phyloP scores from a whole-genome alignment of 2,329 filamentous ascomycete species.

The Harringtonia lauricola region DNA sequence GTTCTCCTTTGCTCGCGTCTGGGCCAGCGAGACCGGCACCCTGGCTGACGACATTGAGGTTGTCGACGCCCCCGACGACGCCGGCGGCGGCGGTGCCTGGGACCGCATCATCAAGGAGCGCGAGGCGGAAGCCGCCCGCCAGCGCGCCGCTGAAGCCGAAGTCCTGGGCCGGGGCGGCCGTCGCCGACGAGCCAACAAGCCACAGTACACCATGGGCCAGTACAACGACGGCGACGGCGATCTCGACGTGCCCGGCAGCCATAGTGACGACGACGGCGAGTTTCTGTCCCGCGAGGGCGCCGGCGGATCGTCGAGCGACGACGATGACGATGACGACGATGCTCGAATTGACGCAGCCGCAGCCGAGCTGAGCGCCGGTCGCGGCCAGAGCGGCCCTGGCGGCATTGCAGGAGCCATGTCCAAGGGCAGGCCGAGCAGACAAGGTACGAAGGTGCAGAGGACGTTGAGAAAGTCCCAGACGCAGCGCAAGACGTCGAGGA shows the following conservation, averaged over 20 bases:
- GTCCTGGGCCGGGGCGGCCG: constrained; percentile 80
- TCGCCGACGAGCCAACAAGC: constrained; percentile 48
- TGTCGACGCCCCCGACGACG: constrained; percentile 17
- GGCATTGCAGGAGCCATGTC: too few species aligned
- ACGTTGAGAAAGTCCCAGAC: too few species aligned
- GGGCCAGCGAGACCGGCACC: constrained; percentile 68
- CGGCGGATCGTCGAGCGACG: background rate
- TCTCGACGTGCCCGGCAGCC: constrained; percentile 16
- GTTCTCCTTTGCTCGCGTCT: constrained; percentile 84
- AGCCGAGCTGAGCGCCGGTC: too few species aligned
- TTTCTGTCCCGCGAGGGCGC: constrained; percentile 20
- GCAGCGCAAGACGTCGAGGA: too few species aligned
- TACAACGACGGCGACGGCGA: too few species aligned
- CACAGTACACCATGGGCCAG: constrained; percentile 17
- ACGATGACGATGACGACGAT: background rate
- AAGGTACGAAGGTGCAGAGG: too few species aligned
- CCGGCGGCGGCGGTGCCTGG: constrained; percentile 60
- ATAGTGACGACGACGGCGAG: constrained; percentile 13
- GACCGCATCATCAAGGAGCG: constrained; percentile 79
- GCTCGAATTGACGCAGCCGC: too few species aligned
- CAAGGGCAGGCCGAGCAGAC: too few species aligned
- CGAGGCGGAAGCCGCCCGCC: constrained; percentile 64
- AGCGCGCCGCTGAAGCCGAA: constrained; percentile 57
- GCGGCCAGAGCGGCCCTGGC: too few species aligned
- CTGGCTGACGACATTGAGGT: constrained; percentile 53